These are phyloP conservation scores for Colletotrichum sidae DNA, from an alignment of 2,329 filamentous ascomycete species.

Conservation along the genomic window DNA sequence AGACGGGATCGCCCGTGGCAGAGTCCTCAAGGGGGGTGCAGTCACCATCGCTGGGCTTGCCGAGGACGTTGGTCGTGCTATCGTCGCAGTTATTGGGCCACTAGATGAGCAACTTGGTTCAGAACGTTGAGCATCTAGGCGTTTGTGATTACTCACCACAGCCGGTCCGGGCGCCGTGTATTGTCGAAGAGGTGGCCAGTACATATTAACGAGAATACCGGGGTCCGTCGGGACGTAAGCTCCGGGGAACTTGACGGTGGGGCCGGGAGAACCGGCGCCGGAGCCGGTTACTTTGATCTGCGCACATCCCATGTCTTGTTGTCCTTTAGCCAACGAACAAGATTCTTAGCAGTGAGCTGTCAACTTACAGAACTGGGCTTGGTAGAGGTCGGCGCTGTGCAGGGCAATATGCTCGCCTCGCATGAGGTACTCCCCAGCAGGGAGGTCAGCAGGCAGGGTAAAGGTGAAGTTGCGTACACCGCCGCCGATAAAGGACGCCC, in stretches of 20 bases:
- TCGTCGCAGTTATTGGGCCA: conserved; percentile 49
- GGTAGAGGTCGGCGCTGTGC: conserved; percentile 46
- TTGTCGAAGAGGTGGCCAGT: not conserved
- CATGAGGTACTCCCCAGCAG: conserved; percentile 54
- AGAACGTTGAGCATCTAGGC: not conserved
- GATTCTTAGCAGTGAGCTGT: no score
- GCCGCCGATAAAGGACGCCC: conserved; percentile 1
- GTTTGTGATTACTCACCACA: not conserved
- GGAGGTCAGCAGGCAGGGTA: conserved; percentile 48
- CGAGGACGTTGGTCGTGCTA: conserved; percentile 49
- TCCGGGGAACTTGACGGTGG: conserved; percentile 55
- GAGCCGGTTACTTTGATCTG: conserved; percentile 55
- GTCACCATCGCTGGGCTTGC: conserved; percentile 47
- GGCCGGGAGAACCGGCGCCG: conserved; percentile 49
- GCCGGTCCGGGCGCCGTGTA: not conserved
- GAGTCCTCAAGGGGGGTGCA: conserved; percentile 41
- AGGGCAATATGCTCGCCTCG: conserved; percentile 58
- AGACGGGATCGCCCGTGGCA: no score
- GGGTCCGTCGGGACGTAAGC: conserved; percentile 38
- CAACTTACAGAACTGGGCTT: conserved; percentile 47
- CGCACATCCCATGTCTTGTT: conserved; percentile 51
- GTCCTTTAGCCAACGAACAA: no score
- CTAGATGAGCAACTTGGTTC: conserved; percentile 19
- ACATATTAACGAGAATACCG: not conserved
- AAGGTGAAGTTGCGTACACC: conserved; percentile 39